A percentile compares a stretch with the other conserved stretches of the same genome.
These are phyloP conservation scores for Schwanniomyces occidentalis DNA, from an alignment of 805 yeast genomes.

Conservation along the genomic window DNA sequence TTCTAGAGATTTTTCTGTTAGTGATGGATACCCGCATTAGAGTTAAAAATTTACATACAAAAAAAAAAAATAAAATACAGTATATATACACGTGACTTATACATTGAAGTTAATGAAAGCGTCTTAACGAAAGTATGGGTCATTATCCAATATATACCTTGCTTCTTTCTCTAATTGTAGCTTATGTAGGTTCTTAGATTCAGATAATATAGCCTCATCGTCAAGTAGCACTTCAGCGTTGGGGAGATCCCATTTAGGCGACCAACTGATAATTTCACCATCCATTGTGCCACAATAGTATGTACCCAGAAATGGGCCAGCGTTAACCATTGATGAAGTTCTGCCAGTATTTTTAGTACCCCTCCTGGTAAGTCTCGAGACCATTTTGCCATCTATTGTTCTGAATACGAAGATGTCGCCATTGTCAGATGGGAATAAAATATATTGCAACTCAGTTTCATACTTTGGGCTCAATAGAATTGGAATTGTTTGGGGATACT, in stretches of 20 bases:
- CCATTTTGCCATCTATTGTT: conserved; percentile 60
- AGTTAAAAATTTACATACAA: too few species aligned
- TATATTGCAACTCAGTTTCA: conserved; percentile 57
- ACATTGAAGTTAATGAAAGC: too few species aligned
- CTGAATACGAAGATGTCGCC: conserved; percentile 67
- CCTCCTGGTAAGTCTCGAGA: conserved; percentile 52
- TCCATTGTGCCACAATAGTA: conserved; percentile 65
- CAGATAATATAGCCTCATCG: not conserved
- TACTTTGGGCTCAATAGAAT: conserved; percentile 50
- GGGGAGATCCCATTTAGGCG: conserved; percentile 20
- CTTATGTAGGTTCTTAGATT: not conserved
- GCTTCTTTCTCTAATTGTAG: conserved; percentile 4
- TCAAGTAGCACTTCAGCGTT: conserved; percentile 4
- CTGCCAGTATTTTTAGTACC: conserved; percentile 42
- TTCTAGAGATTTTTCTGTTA: too few species aligned
- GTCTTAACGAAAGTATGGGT: conserved; percentile 4
- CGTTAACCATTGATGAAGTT: conserved; percentile 53
- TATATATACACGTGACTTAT: conserved; percentile 3
- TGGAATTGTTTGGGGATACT: conserved; percentile 49
- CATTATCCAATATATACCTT: conserved; percentile 1
- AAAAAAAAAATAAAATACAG: not conserved
- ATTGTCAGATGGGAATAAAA: conserved; percentile 73
- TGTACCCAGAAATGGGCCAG: conserved; percentile 44
- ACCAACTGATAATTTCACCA: conserved; percentile 66
- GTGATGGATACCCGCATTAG: too few species aligned